Percentiles rank a stretch among this genome's conserved stretches.
Conservation (phyloP, 2,329 filamentous ascomycete species). For the Curvularia hawaiiensis region DNA sequence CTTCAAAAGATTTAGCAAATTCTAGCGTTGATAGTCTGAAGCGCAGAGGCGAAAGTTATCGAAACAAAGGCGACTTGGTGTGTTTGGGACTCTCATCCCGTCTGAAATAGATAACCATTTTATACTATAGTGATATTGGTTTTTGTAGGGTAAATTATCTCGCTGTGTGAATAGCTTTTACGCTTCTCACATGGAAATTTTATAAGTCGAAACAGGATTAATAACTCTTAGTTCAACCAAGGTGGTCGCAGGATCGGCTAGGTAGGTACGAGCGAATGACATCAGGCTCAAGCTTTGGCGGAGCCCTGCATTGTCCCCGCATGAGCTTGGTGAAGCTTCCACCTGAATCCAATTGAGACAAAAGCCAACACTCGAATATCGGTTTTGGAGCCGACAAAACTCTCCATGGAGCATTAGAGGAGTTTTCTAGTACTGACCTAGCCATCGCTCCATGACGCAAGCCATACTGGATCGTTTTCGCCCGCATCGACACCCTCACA, state of each 20-base stretch:
- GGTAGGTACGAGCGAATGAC: background rate
- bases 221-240: too few relatives aligned
- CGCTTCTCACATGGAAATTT: too few relatives aligned
- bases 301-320: background rate
- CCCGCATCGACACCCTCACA: background rate
- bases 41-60: too few relatives aligned
- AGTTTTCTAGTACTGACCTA: background rate
- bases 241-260: background rate
- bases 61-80: too few relatives aligned
- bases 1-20: too few relatives aligned
- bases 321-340: constrained; percentile 14
- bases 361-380: background rate
- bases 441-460: constrained; percentile 8
- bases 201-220: too few relatives aligned
- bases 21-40: too few relatives aligned
- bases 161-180: too few relatives aligned
- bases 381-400: background rate
- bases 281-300: background rate
- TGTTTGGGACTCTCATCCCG: too few relatives aligned
- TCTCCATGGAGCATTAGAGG: background rate
- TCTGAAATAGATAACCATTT: too few relatives aligned
- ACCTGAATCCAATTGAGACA: constrained; percentile 9
- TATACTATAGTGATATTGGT: too few relatives aligned
- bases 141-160: too few relatives aligned
- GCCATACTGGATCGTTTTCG: background rate